Conservation (phyloP, 2,329 filamentous ascomycete genomes). For the Colletotrichum cereale region DNA sequence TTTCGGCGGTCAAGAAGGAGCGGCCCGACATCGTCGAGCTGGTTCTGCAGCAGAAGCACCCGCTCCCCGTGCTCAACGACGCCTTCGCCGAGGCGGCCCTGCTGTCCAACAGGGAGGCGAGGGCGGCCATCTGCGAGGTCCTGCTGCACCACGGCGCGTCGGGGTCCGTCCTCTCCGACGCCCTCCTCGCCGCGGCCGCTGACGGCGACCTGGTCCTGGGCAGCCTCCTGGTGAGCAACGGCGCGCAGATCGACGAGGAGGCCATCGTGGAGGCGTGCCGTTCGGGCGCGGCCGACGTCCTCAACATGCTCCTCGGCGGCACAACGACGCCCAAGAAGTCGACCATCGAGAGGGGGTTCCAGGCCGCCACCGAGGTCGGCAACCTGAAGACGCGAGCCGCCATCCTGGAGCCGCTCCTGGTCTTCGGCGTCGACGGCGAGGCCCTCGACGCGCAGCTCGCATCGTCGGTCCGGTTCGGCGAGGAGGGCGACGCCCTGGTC, state of each 20-base stretch:
- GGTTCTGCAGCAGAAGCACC: constrained; percentile 56
- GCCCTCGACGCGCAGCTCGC: constrained; percentile 66
- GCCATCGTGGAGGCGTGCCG: constrained; percentile 67
- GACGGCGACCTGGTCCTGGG: constrained; percentile 66
- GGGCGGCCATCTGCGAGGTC: constrained; percentile 59
- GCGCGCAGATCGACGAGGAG: constrained; percentile 65
- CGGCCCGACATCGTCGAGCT: constrained; percentile 60
- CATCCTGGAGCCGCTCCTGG: constrained; percentile 64
- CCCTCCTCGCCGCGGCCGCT: constrained; percentile 63
- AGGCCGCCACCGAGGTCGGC: constrained; percentile 65
- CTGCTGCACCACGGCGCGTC: constrained; percentile 62
- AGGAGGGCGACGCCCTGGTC: constrained; percentile 62
- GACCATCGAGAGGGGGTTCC: constrained; percentile 64
- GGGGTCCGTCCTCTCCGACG: constrained; percentile 60
- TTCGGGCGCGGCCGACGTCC: constrained; percentile 61
- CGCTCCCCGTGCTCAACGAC: constrained; percentile 54
- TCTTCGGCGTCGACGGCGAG: constrained; percentile 63
- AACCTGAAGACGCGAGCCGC: constrained; percentile 62
- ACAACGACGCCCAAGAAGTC: constrained; percentile 53
- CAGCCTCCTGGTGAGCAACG: constrained; percentile 63
- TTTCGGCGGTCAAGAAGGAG: constrained; percentile 59
- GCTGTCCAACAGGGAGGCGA: constrained; percentile 53
- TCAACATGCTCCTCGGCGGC: constrained; percentile 63
- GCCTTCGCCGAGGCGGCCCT: constrained; percentile 59
- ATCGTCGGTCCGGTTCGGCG: constrained; percentile 64